phyloP scores from a whole-genome alignment of 1,284 basidiomycete species.

The Ganoderma sinense region DNA sequence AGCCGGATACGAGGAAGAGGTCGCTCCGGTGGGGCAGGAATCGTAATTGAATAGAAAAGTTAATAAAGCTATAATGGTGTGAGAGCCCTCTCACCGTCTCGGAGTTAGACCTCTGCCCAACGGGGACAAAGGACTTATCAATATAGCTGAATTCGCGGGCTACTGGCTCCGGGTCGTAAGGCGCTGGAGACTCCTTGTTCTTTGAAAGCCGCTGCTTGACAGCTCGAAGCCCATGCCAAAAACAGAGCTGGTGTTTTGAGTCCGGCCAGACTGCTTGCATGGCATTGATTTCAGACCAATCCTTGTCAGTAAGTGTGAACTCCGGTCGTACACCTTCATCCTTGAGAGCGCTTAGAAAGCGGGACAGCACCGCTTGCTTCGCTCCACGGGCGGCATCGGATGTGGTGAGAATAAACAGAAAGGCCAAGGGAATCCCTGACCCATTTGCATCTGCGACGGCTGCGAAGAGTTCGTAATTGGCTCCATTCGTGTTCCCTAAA shows the following conservation, averaged over 20 bases:
- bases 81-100: too few relatives aligned
- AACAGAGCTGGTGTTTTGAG: slow-evolving; percentile 30
- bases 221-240: slow-evolving; percentile 31
- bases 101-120: neutral
- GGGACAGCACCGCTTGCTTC: too few relatives aligned
- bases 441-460: too few relatives aligned
- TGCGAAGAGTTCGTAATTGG: too few relatives aligned
- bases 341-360: too few relatives aligned
- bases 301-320: slow-evolving; percentile 29
- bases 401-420: too few relatives aligned
- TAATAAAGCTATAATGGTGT: too few relatives aligned
- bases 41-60: neutral
- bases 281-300: slow-evolving; percentile 32
- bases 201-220: slow-evolving; percentile 25
- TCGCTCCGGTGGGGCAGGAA: too few relatives aligned
- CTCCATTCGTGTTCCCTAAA: too few relatives aligned
- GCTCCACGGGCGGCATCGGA: too few relatives aligned
- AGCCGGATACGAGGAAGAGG: too few relatives aligned
- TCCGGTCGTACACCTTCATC: neutral
- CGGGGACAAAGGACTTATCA: slow-evolving; percentile 15
- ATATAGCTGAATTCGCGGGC: slow-evolving; percentile 24
- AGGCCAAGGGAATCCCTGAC: too few relatives aligned
- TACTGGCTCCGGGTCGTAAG: slow-evolving; percentile 15
- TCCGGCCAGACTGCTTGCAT: slow-evolving; percentile 21
- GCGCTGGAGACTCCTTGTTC: slow-evolving; percentile 16